Base-by-base conservation (phyloP, 192 early-diverging fungal genomes). In the Coemansia sp. region DNA sequence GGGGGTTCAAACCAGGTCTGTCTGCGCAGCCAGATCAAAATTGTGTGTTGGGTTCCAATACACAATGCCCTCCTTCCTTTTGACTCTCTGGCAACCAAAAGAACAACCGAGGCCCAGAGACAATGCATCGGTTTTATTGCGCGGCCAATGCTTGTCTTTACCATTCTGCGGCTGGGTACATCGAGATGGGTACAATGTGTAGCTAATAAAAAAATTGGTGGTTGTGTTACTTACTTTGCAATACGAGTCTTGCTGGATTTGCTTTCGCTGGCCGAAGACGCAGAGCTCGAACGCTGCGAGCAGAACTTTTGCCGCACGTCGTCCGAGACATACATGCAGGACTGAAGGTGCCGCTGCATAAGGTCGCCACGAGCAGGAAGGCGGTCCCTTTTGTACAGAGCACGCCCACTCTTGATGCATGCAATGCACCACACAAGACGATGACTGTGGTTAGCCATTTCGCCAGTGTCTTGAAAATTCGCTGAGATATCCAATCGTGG, bases 371-470 rank as follows among this genome's bases (percentile, higher is more conserved):
- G 78, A 6, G 78, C 78, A 5, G 78, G 78, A 28, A 80, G 68
- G 9, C 78, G 64, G 53, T 80, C 78, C 26, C 65, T 67, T 56
- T 62, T 71, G 65, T 57, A 80, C 67, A 80, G 65, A 19, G 62
- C 61, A 9, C 78, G 63, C 23, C 65, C 68, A 65, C 78, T 80
- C 49, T 80, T 80, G 61, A 80, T 80, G 59, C 79, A 81, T 26
- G 64, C 79, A 23, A 76, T 76, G 44, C 79, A 81, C 74, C 74
- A 76, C 24, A 81, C 79, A 47, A 81, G 65, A 23, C 79, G 79
- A 48, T 81, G 79, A 66, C 79, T 81, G 55, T 81, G 69, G 74
- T 81, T 81, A 22, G 79, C 79, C 79, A 81, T 81, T 51, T 81
- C 79, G 53, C 79, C 79, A 1, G 79, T 81, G 73, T 81, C 79